Evolutionary conservation across 176 grass and related monocot genomes (phyloP), one percentile per base, ranked within the genome.

Genomic region (Ensete ventricosum): DNA sequence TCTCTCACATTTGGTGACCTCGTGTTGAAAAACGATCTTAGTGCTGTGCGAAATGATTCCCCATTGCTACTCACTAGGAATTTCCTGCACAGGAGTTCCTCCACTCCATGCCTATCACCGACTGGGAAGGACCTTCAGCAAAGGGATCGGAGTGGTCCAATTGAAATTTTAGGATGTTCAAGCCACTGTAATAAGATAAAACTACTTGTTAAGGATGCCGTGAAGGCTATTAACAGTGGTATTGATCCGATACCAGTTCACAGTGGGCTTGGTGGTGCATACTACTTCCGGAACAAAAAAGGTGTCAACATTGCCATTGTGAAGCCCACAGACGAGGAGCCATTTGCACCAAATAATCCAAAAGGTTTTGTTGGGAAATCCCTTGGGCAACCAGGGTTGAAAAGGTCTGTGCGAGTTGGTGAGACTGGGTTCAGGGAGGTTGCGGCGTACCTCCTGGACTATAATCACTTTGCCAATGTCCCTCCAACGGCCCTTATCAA

Each of bases 271-370:
- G 90, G 90, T 70, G 90, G 90, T 75, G 90, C 86, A 63, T 92
- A 92, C 69, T 92, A 84, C 73, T 89, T 92, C 76, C 86, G 65
- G 57, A 87, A 89, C 79, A 87, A 57, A 60, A 92, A 84, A 55
- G 90, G 86, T 75, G 81, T 78, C 69, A 92, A 85, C 79, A 82
- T 34, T 76, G 90, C 90, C 71, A 89, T 92, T 69, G 86, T 92
- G 79, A 92, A 92, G 76, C 90, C 90, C 29, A 92, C 85, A 76
- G 90, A 92, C 1, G 90, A 92, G 79, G 90, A 92, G 50, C 90
- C 90, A 55, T 92, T 86, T 86, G 90, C 86, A 78, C 90, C 90
- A 52, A 92, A 92, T 69, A 92, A 92, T 74, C 90, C 90, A 55
- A 92, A 92, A 84, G 90, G 90, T 57, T 92, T 92, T 60, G 82